Percentiles rank a stretch among this genome's conserved stretches.
Evolutionary conservation across 2,329 filamentous ascomycete species (phyloP).

Genomic region (Achaetomium macrosporum): DNA sequence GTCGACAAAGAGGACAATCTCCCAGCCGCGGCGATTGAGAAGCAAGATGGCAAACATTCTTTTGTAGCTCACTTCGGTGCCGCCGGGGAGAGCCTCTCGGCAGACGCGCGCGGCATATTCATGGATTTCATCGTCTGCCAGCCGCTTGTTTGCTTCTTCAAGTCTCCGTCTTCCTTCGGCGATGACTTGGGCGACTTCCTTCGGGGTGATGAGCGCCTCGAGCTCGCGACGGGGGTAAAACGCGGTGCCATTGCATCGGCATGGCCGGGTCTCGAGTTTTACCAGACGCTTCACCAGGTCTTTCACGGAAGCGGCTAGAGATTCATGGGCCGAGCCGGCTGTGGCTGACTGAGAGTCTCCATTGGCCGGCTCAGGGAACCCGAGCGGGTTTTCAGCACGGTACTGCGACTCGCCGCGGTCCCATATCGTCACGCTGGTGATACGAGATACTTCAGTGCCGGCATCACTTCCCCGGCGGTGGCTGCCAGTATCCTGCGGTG

Average conservation of each 20-base stretch:
- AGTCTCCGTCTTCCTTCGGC: not conserved
- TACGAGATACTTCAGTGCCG: not conserved
- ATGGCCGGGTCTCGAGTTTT: not conserved
- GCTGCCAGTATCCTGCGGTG: too few relatives aligned
- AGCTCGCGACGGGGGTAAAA: constrained; percentile 4
- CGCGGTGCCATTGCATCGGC: not conserved
- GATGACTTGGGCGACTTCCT: not conserved
- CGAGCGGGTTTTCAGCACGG: not conserved
- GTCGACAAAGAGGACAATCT: constrained; percentile 5
- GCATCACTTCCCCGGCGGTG: too few relatives aligned
- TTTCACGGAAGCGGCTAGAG: not conserved
- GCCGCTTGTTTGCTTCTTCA: not conserved
- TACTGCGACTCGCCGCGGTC: constrained; percentile 1
- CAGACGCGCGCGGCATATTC: not conserved
- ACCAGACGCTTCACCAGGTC: not conserved
- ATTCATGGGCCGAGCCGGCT: not conserved
- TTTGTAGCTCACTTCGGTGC: not conserved
- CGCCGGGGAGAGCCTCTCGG: not conserved
- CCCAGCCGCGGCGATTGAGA: not conserved
- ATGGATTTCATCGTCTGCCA: not conserved
- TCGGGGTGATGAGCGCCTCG: constrained; percentile 3
- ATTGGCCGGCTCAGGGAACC: not conserved
- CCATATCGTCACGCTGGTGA: not conserved
- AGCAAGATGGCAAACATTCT: constrained; percentile 13
- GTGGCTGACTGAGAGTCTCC: not conserved